Conservation (phyloP, 2,329 filamentous ascomycete genomes). For the Camillea tinctor region DNA sequence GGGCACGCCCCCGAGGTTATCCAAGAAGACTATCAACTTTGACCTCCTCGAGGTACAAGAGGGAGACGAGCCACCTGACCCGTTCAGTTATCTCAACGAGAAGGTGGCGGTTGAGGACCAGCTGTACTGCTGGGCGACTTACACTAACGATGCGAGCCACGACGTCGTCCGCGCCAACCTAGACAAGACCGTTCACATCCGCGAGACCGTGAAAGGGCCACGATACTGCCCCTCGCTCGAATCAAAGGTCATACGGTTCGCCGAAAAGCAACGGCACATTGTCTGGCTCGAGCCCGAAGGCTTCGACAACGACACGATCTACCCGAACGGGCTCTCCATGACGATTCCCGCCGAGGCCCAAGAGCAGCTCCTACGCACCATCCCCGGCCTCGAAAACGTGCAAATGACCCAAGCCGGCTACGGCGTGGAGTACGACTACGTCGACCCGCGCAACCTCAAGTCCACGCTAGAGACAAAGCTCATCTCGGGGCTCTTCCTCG, state of each 20-base stretch:
- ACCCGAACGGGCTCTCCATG: constrained; percentile 97
- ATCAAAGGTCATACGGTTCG: constrained; percentile 88
- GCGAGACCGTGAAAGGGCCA: constrained; percentile 90
- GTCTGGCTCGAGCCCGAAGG: constrained; percentile 98
- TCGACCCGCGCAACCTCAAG: constrained; percentile 84
- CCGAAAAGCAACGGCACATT: constrained; percentile 76
- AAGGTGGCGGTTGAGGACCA: constrained; percentile 77
- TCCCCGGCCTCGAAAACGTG: constrained; percentile 84
- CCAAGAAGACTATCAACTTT: constrained; percentile 80
- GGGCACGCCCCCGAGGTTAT: constrained; percentile 86
- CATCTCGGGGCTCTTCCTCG: constrained; percentile 84
- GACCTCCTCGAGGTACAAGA: constrained; percentile 66
- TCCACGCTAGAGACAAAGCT: constrained; percentile 93
- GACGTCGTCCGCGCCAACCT: constrained; percentile 83
- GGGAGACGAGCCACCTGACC: constrained; percentile 81
- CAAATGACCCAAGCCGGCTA: constrained; percentile 94
- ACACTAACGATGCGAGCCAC: constrained; percentile 82
- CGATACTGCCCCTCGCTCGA: constrained; percentile 95
- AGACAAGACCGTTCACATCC: constrained; percentile 94
- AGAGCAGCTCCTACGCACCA: constrained; percentile 78
- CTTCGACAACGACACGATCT: constrained; percentile 84
- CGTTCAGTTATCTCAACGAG: constrained; percentile 89
- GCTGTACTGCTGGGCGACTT: constrained; percentile 80
- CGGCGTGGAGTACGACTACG: constrained; percentile 97
- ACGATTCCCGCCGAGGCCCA: constrained; percentile 89